A percentile compares a stretch with the other conserved stretches of the same genome.
Conservation (phyloP, 2,329 filamentous ascomycete species). For the Talaromyces marneffei region DNA sequence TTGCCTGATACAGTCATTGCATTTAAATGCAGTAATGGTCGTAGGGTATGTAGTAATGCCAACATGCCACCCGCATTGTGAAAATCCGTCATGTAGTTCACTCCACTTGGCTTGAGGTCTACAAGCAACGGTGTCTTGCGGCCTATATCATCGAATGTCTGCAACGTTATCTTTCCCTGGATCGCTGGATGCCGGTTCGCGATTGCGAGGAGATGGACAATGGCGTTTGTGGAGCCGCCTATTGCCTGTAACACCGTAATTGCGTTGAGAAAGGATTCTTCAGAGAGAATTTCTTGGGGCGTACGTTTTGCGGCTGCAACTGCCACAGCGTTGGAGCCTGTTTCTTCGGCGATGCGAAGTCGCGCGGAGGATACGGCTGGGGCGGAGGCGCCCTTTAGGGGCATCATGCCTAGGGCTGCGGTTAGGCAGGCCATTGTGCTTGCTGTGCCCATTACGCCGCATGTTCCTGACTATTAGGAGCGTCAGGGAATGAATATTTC, state of each 20-base stretch:
- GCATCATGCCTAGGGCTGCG: constrained; percentile 50
- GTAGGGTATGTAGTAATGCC: constrained; percentile 42
- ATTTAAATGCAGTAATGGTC: constrained; percentile 42
- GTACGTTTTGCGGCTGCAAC: constrained; percentile 35
- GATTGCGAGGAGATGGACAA: constrained; percentile 51
- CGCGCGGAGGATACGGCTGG: constrained; percentile 50
- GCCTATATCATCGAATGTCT: constrained; percentile 46
- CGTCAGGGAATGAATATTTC: not conserved
- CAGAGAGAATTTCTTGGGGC: constrained; percentile 42
- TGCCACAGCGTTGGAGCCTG: constrained; percentile 45
- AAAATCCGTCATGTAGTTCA: constrained; percentile 53
- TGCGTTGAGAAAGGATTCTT: constrained; percentile 48
- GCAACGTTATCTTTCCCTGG: constrained; percentile 41
- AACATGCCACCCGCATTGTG: constrained; percentile 50
- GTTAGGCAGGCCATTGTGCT: constrained; percentile 53
- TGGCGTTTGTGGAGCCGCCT: constrained; percentile 52
- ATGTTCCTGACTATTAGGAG: constrained; percentile 41
- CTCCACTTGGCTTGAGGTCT: constrained; percentile 50
- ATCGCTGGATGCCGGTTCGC: constrained; percentile 48
- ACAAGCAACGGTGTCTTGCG: constrained; percentile 43
- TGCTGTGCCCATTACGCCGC: constrained; percentile 55
- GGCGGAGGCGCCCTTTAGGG: constrained; percentile 47
- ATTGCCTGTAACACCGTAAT: constrained; percentile 51
- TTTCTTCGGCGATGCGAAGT: constrained; percentile 50
- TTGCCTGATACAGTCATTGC: constrained; percentile 45